A percentile compares a stretch with the other conserved stretches of the same genome.
These are phyloP conservation scores for Anisodus tanguticus DNA, from an alignment of 257 asterid species.

Conservation along the genomic window DNA sequence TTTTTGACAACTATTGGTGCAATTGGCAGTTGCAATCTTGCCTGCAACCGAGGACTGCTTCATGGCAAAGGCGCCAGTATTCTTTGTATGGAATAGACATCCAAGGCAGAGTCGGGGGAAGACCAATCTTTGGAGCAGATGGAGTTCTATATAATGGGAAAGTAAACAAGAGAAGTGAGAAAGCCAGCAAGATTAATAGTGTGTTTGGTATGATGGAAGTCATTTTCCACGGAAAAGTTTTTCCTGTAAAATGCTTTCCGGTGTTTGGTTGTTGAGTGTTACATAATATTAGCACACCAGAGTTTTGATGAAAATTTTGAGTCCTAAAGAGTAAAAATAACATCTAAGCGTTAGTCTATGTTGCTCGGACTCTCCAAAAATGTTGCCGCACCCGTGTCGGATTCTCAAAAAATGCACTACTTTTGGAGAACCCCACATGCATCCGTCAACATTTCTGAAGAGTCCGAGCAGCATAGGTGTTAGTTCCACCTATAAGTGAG, in stretches of 20 bases:
- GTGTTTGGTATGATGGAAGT: neutral
- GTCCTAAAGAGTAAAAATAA: neutral
- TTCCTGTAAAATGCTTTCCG: neutral
- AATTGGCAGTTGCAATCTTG: conserved; percentile 37
- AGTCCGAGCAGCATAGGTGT: too few relatives aligned
- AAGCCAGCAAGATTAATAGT: conserved; percentile 9
- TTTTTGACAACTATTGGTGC: conserved; percentile 25
- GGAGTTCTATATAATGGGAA: conserved; percentile 46
- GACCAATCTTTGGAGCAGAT: conserved; percentile 45
- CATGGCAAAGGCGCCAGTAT: conserved; percentile 74
- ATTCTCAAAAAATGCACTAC: too few relatives aligned
- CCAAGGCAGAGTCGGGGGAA: conserved; percentile 76
- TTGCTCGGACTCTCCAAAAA: too few relatives aligned
- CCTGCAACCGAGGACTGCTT: conserved; percentile 63
- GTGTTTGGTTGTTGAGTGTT: neutral
- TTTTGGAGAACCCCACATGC: too few relatives aligned
- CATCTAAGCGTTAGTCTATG: too few relatives aligned
- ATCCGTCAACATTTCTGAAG: too few relatives aligned
- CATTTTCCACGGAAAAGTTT: neutral
- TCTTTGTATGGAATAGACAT: conserved; percentile 68
- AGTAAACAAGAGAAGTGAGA: neutral
- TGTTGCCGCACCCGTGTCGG: too few relatives aligned
- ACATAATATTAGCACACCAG: neutral
- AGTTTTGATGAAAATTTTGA: neutral
- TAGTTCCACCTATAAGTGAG: neutral